Percentiles rank a stretch among this genome's conserved stretches.
These are phyloP conservation scores for Mortierella sp. DNA, from an alignment of 371 early-diverging fungal genomes.

Conservation along the genomic window DNA sequence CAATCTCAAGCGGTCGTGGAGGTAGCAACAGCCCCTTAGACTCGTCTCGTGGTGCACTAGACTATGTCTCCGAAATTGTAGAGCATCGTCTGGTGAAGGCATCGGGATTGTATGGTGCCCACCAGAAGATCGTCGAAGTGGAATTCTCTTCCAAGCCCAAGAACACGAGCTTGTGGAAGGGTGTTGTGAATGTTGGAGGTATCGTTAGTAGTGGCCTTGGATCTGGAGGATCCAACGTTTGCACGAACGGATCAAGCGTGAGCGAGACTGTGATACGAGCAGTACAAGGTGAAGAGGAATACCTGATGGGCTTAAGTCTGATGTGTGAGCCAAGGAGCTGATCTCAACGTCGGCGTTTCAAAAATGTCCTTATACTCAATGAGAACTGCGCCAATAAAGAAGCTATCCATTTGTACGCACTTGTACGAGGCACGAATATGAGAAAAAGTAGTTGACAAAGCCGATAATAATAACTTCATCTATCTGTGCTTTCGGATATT, in stretches of 20 bases:
- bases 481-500: neutral
- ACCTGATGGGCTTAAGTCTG: slow-evolving; percentile 49
- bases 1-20: neutral
- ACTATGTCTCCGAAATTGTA: slow-evolving; percentile 48
- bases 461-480: no score
- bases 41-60: slow-evolving; percentile 23
- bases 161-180: slow-evolving; percentile 37
- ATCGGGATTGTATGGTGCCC: slow-evolving; percentile 44
- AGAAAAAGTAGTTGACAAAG: no score
- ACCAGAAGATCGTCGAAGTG: slow-evolving; percentile 43
- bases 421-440: no score
- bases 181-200: slow-evolving; percentile 14
- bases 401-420: no score
- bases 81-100: slow-evolving; percentile 50
- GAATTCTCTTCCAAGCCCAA: slow-evolving; percentile 39
- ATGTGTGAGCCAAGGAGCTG: slow-evolving; percentile 48
- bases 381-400: neutral
- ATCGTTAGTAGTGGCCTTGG: neutral
- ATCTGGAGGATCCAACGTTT: slow-evolving; percentile 9
- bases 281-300: slow-evolving; percentile 52
- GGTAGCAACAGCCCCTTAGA: neutral
- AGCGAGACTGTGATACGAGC: slow-evolving; percentile 45
- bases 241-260: slow-evolving; percentile 15
- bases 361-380: slow-evolving; percentile 2
- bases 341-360: neutral